Percentiles rank a stretch among this genome's conserved stretches.
phyloP scores from a whole-genome alignment of 805 yeast genomes.

The Metschnikowia hibisci region DNA sequence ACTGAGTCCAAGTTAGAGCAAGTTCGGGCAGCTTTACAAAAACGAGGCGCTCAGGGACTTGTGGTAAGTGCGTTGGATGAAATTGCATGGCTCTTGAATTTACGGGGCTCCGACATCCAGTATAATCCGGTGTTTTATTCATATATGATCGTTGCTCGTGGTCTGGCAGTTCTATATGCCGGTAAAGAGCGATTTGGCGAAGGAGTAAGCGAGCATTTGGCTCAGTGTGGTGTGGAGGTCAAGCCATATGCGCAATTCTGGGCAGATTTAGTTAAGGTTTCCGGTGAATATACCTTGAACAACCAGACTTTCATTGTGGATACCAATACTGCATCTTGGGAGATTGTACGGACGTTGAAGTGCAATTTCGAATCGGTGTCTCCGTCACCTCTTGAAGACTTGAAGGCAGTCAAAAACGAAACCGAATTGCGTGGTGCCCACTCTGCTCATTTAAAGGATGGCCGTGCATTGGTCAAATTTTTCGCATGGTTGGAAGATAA shows the following conservation, averaged over 20 bases:
- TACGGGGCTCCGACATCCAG: conserved; percentile 53
- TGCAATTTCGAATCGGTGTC: conserved; percentile 26
- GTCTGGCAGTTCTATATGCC: conserved; percentile 37
- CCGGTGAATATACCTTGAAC: conserved; percentile 32
- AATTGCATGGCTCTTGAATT: conserved; percentile 50
- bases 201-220: conserved; percentile 24
- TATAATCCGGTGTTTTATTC: conserved; percentile 53
- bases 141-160: conserved; percentile 31
- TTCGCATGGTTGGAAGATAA: conserved; percentile 60
- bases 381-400: conserved; percentile 42
- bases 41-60: conserved; percentile 30
- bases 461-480: conserved; percentile 49
- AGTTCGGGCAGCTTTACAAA: conserved; percentile 25
- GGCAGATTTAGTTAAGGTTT: conserved; percentile 36
- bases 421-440: conserved; percentile 50
- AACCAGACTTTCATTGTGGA: conserved; percentile 31
- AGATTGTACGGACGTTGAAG: conserved; percentile 32
- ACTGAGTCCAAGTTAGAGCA: conserved; percentile 54
- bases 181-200: conserved; percentile 39
- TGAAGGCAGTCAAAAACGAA: conserved; percentile 50
- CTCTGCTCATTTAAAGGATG: conserved; percentile 54
- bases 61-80: conserved; percentile 49
- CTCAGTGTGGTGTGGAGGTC: conserved; percentile 25
- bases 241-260: conserved; percentile 46
- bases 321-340: conserved; percentile 34